Evolutionary conservation across 2,329 filamentous ascomycete genomes (phyloP).

Genomic region (Aureobasidium sp.): DNA sequence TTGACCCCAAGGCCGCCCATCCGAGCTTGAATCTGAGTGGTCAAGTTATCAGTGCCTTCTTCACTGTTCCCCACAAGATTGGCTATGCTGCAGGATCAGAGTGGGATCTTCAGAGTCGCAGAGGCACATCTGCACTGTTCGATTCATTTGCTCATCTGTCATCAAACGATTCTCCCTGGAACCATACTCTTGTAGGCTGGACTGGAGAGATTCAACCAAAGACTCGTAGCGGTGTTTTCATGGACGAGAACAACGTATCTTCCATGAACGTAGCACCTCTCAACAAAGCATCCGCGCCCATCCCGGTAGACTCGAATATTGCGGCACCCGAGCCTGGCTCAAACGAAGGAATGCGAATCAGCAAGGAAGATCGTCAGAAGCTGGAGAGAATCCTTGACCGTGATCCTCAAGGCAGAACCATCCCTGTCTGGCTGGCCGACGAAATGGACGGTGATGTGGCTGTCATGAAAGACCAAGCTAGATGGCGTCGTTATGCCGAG

Average conservation of each 20-base stretch:
- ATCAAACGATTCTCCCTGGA: constrained; percentile 77
- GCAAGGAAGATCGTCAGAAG: constrained; percentile 60
- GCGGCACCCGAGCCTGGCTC: constrained; percentile 28
- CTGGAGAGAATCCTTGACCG: constrained; percentile 69
- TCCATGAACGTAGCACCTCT: constrained; percentile 48
- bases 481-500: constrained; percentile 88
- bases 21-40: constrained; percentile 54
- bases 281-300: constrained; percentile 71
- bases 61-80: constrained; percentile 57
- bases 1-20: constrained; percentile 50
- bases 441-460: constrained; percentile 64
- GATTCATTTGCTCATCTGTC: constrained; percentile 85
- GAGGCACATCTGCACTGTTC: constrained; percentile 85
- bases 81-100: constrained; percentile 45
- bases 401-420: constrained; percentile 67
- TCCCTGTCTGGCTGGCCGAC: constrained; percentile 85
- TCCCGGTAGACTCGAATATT: constrained; percentile 60
- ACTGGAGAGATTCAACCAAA: constrained; percentile 61
- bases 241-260: constrained; percentile 34
- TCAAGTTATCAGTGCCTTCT: constrained; percentile 56
- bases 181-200: constrained; percentile 90
- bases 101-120: constrained; percentile 66
- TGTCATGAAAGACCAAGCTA: constrained; percentile 68
- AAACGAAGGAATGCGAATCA: constrained; percentile 63
- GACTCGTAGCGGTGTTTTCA: constrained; percentile 20